A percentile compares a stretch with the other conserved stretches of the same genome.
Evolutionary conservation across 176 grass and related monocot species (phyloP).

Genomic region (Zea mays): DNA sequence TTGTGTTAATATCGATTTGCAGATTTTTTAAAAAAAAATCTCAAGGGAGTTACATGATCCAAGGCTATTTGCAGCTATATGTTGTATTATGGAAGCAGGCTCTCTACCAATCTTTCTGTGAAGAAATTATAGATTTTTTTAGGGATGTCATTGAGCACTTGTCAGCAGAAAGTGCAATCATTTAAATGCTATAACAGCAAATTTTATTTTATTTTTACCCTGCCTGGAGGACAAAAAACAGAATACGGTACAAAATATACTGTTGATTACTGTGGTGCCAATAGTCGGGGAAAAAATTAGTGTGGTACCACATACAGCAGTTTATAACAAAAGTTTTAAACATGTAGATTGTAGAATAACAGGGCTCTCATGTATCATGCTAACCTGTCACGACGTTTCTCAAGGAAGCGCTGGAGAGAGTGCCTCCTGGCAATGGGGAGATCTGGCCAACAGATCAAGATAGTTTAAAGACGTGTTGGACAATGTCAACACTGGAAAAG

Average conservation of each 20-base stretch:
- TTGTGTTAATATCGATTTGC: not conserved
- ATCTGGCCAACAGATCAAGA: constrained; percentile 48
- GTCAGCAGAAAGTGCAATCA: too few species aligned
- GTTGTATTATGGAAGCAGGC: too few species aligned
- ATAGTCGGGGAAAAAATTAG: too few species aligned
- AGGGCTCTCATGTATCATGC: constrained; percentile 17
- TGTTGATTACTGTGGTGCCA: not conserved
- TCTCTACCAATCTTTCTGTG: too few species aligned
- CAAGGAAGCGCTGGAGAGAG: constrained; percentile 90
- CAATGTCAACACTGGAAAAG: not conserved
- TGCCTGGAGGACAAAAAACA: not conserved
- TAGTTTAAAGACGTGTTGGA: not conserved
- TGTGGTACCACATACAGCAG: not conserved
- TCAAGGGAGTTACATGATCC: not conserved
- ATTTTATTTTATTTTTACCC: not conserved
- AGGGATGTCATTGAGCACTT: too few species aligned
- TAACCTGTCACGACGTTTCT: constrained; percentile 93
- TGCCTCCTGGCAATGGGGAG: constrained; percentile 91
- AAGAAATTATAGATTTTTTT: too few species aligned
- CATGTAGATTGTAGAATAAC: not conserved
- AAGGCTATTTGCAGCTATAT: not conserved
- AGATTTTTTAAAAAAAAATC: not conserved
- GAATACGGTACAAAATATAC: not conserved
- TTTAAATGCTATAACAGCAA: too few species aligned
- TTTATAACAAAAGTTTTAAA: constrained; percentile 4